These are phyloP conservation scores for Verticillium nubilum DNA, from an alignment of 2,329 filamentous ascomycete species.

Conservation along the genomic window DNA sequence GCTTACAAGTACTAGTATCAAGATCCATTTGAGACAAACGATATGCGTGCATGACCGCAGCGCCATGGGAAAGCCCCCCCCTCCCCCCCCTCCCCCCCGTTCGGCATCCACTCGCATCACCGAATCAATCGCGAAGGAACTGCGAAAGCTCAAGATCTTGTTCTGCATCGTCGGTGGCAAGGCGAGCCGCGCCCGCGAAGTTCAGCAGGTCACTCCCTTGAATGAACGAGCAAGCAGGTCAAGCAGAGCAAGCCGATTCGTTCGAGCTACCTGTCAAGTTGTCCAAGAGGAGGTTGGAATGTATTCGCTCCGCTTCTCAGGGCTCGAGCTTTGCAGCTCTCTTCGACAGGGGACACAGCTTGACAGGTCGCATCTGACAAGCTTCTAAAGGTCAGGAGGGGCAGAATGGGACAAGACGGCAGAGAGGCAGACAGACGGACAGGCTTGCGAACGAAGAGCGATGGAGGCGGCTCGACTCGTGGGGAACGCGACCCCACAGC, in stretches of 20 bases:
- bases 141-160: not conserved
- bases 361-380: not conserved
- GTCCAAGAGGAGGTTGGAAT: not conserved
- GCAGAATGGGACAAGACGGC: constrained; percentile 2
- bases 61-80: too few species aligned
- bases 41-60: not conserved
- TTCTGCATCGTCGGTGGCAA: not conserved
- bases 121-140: not conserved
- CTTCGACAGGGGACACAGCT: not conserved
- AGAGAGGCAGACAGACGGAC: not conserved
- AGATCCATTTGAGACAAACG: not conserved
- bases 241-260: not conserved
- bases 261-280: not conserved
- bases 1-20: not conserved
- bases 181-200: not conserved
- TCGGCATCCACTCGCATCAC: not conserved
- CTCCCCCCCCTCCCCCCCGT: not conserved
- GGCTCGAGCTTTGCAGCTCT: not conserved
- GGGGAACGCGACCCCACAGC: not conserved
- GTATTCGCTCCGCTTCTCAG: not conserved
- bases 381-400: not conserved
- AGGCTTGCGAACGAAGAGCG: not conserved
- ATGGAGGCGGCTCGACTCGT: not conserved
- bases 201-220: not conserved
- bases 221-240: not conserved